phyloP scores from a whole-genome alignment of 2,329 filamentous ascomycete genomes.

The Tolypocladium pustulatum region DNA sequence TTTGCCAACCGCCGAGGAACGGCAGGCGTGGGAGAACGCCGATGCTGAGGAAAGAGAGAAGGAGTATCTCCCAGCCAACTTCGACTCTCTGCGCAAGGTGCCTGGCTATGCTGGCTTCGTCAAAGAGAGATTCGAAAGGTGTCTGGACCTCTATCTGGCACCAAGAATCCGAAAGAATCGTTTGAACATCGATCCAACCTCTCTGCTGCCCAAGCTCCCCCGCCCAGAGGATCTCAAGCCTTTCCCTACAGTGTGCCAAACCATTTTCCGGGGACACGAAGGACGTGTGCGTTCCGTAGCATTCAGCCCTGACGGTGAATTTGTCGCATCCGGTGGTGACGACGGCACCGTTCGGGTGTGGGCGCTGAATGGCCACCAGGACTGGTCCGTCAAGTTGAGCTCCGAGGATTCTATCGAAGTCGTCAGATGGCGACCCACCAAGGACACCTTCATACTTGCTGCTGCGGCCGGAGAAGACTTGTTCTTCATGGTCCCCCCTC shows the following conservation, averaged over 20 bases:
- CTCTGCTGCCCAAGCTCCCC: slow-evolving; percentile 83
- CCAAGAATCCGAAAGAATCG: slow-evolving; percentile 86
- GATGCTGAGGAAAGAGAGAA: slow-evolving; percentile 88
- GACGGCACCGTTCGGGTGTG: slow-evolving; percentile 88
- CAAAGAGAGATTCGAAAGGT: slow-evolving; percentile 93
- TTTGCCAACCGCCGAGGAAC: slow-evolving; percentile 76
- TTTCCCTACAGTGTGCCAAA: slow-evolving; percentile 84
- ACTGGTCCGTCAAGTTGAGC: slow-evolving; percentile 74
- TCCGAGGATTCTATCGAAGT: slow-evolving; percentile 72
- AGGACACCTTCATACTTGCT: slow-evolving; percentile 70
- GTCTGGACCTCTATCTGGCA: slow-evolving; percentile 88
- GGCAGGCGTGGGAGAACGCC: slow-evolving; percentile 69
- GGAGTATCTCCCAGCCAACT: slow-evolving; percentile 75
- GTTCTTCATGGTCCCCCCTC: slow-evolving; percentile 70
- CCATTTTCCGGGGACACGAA: slow-evolving; percentile 78
- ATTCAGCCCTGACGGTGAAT: slow-evolving; percentile 77
- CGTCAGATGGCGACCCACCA: slow-evolving; percentile 81
- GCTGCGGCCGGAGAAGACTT: slow-evolving; percentile 78
- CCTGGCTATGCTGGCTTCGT: slow-evolving; percentile 84
- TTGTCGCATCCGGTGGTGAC: slow-evolving; percentile 84
- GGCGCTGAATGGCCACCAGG: slow-evolving; percentile 80
- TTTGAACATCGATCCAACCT: slow-evolving; percentile 92
- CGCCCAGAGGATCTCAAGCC: slow-evolving; percentile 88
- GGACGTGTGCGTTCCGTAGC: slow-evolving; percentile 77
- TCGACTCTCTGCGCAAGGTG: slow-evolving; percentile 77